Evolutionary conservation across 768 basidiomycete genomes (phyloP).

Genomic region (Mycena olivaceomarginata): DNA sequence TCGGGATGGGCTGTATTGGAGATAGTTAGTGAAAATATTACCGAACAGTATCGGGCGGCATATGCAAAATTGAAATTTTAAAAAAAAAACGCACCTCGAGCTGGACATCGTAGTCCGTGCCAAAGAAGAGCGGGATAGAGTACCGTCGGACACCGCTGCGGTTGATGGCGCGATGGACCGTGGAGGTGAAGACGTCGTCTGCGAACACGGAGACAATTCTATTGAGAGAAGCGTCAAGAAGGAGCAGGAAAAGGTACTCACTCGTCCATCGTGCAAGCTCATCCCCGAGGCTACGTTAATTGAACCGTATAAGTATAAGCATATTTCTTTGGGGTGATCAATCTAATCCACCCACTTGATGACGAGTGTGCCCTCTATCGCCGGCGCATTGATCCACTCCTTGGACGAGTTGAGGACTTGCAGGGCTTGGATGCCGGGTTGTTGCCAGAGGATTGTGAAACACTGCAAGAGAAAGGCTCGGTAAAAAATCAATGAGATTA

Average conservation of each 20-base stretch:
- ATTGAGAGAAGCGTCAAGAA: background rate
- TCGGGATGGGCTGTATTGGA: conserved; percentile 57
- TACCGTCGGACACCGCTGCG: conserved; percentile 82
- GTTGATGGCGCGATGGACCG: conserved; percentile 91
- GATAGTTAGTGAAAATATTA: background rate
- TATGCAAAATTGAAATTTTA: background rate
- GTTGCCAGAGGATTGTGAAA: conserved; percentile 93
- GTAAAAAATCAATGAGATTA: no score
- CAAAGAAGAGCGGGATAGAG: conserved; percentile 94
- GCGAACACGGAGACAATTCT: background rate
- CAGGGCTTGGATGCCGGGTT: conserved; percentile 82
- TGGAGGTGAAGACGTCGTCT: conserved; percentile 96
- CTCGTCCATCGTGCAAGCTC: conserved; percentile 95
- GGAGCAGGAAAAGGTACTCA: conserved; percentile 54
- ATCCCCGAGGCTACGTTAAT: conserved; percentile 77
- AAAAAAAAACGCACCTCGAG: conserved; percentile 72
- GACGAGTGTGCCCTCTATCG: conserved; percentile 88
- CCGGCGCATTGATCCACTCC: conserved; percentile 89
- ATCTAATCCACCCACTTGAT: conserved; percentile 77
- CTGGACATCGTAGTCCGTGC: conserved; percentile 89
- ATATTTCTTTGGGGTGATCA: background rate
- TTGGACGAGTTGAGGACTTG: conserved; percentile 88
- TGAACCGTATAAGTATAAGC: background rate
- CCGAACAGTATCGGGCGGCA: background rate
- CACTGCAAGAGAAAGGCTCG: conserved; percentile 65